Evolutionary conservation across 352 stramenopile species (phyloP).

Genomic region (Phytophthora megakarya): DNA sequence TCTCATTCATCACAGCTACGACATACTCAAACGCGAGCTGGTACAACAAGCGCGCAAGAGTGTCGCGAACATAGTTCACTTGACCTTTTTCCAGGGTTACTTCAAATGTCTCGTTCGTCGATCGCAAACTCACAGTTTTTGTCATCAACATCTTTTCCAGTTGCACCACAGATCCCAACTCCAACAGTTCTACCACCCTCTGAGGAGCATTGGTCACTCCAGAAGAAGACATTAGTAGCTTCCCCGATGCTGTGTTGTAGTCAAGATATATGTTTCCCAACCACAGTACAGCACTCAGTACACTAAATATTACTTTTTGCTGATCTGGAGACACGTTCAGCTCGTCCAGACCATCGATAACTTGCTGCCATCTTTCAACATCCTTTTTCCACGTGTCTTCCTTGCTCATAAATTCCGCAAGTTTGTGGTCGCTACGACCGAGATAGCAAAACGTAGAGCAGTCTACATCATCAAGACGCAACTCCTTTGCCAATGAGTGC

Average conservation of each 20-base stretch:
- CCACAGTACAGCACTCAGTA: constrained; percentile 74
- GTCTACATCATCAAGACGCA: constrained; percentile 43
- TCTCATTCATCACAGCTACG: constrained; percentile 52
- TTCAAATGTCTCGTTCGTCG: constrained; percentile 61
- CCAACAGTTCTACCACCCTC: constrained; percentile 45
- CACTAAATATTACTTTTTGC: constrained; percentile 59
- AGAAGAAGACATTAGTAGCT: constrained; percentile 36
- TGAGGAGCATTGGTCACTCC: constrained; percentile 14
- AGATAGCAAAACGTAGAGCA: constrained; percentile 62
- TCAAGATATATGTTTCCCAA: constrained; percentile 71
- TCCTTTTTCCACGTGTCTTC: constrained; percentile 61
- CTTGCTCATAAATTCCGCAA: constrained; percentile 27
- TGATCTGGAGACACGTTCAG: constrained; percentile 44
- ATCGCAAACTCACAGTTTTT: constrained; percentile 46
- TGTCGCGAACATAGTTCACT: constrained; percentile 52
- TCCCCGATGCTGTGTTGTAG: constrained; percentile 15
- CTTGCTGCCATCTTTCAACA: constrained; percentile 65
- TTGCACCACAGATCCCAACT: constrained; percentile 28
- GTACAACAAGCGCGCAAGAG: constrained; percentile 67
- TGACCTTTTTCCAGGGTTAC: constrained; percentile 54
- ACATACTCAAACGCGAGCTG: constrained; percentile 54
- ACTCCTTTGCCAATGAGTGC: constrained; percentile 39
- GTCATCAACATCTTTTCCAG: constrained; percentile 56
- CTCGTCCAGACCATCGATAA: constrained; percentile 53
- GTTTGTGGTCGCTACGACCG: constrained; percentile 40